Conservation (phyloP, 495 filamentous ascomycete species). For the Tetracladium setigerum region DNA sequence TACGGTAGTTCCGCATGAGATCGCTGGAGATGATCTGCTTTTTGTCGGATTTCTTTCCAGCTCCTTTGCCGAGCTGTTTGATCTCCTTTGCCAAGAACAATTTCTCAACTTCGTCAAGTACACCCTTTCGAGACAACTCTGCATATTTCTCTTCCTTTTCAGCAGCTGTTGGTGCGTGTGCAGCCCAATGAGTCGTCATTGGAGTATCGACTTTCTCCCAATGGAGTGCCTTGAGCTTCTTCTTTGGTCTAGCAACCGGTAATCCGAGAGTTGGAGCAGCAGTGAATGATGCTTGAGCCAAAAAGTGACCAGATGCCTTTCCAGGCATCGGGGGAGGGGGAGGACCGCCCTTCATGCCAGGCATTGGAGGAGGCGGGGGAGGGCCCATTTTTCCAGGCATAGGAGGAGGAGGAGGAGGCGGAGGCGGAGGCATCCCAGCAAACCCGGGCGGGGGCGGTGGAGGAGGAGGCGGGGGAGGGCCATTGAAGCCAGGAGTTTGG, state of each 20-base stretch:
- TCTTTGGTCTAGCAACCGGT: constrained; percentile 83
- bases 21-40: constrained; percentile 94
- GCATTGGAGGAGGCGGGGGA: constrained; percentile 36
- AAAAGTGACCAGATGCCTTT: constrained; percentile 44
- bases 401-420: constrained; percentile 41
- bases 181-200: constrained; percentile 92
- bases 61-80: constrained; percentile 65
- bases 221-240: constrained; percentile 98
- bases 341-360: constrained; percentile 27
- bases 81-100: constrained; percentile 96
- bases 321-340: constrained; percentile 55
- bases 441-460: constrained; percentile 38
- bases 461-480: constrained; percentile 38
- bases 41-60: constrained; percentile 78
- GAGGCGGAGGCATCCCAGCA: constrained; percentile 43
- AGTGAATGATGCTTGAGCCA: constrained; percentile 37
- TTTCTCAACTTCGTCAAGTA: constrained; percentile 94
- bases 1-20: constrained; percentile 79
- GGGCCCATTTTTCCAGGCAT: constrained; percentile 38
- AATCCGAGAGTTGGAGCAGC: constrained; percentile 43
- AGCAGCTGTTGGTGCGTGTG: constrained; percentile 70
- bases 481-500: constrained; percentile 33
- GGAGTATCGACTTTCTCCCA: constrained; percentile 98
- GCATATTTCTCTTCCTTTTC: constrained; percentile 91
- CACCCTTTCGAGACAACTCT: constrained; percentile 85